phyloP scores from a whole-genome alignment of 1,284 basidiomycete species.

The Earliella scabrosa region DNA sequence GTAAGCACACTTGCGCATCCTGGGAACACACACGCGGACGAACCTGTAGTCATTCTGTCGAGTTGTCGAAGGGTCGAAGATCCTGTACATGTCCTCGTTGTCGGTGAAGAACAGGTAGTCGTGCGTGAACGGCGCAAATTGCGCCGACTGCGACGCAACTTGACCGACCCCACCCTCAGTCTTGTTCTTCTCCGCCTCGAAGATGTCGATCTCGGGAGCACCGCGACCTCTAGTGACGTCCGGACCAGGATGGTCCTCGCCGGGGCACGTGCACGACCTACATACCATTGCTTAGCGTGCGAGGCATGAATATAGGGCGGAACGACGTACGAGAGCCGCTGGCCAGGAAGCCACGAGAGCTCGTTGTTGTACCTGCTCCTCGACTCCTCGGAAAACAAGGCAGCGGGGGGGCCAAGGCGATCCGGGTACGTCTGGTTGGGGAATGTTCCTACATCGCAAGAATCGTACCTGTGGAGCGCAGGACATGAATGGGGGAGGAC shows the following conservation, averaged over 20 bases:
- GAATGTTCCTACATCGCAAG: constrained; percentile 85
- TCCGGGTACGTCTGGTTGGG: constrained; percentile 72
- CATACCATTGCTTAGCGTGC: not conserved
- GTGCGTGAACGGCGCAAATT: constrained; percentile 69
- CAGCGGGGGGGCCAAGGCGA: constrained; percentile 50
- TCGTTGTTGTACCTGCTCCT: constrained; percentile 47
- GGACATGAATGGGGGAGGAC: not conserved
- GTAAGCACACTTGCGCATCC: not conserved
- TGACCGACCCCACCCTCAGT: constrained; percentile 44
- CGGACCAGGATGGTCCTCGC: constrained; percentile 86
- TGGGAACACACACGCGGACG: constrained; percentile 9
- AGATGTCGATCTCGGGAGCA: constrained; percentile 87
- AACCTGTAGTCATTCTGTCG: constrained; percentile 38
- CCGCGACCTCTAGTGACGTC: constrained; percentile 66
- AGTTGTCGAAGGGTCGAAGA: constrained; percentile 44
- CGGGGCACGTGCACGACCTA: constrained; percentile 77
- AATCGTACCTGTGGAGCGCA: constrained; percentile 61
- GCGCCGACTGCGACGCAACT: constrained; percentile 65
- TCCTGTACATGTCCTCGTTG: constrained; percentile 47
- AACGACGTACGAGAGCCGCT: constrained; percentile 49
- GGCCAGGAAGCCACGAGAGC: constrained; percentile 53
- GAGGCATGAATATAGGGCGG: no score
- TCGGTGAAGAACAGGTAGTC: constrained; percentile 53
- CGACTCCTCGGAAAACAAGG: constrained; percentile 51
- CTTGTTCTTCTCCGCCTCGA: constrained; percentile 74